These are phyloP conservation scores for Geoglossum glabrum DNA, from an alignment of 495 filamentous ascomycete species.

Conservation along the genomic window DNA sequence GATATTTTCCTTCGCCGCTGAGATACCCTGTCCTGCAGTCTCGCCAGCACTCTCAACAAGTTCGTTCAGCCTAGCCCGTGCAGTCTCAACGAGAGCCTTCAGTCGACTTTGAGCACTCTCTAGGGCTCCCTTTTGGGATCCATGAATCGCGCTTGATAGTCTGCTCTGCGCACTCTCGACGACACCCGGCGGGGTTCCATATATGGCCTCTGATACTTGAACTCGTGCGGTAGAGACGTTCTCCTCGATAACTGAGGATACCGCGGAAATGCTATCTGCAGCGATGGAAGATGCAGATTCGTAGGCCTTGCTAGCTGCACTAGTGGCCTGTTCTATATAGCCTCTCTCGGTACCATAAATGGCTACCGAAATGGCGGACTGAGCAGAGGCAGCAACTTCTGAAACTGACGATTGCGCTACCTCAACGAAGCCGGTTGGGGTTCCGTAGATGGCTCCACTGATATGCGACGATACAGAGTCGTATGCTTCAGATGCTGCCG, in stretches of 20 bases:
- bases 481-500: conserved; percentile 28
- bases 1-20: conserved; percentile 21
- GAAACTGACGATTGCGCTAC: conserved; percentile 3
- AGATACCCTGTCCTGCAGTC: conserved; percentile 18
- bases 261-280: conserved; percentile 1
- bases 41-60: conserved; percentile 22
- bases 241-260: neutral
- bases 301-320: conserved; percentile 18
- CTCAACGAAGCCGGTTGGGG: conserved; percentile 8
- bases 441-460: conserved; percentile 23
- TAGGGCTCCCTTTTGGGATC: conserved; percentile 30
- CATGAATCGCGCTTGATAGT: conserved; percentile 18
- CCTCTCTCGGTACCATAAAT: conserved; percentile 8
- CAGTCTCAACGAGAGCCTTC: neutral
- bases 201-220: conserved; percentile 14
- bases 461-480: conserved; percentile 26
- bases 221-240: conserved; percentile 6
- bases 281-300: conserved; percentile 5
- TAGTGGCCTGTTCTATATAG: conserved; percentile 14
- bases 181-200: conserved; percentile 29
- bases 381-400: conserved; percentile 9
- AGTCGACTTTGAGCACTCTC: conserved; percentile 30
- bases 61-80: conserved; percentile 23
- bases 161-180: conserved; percentile 33
- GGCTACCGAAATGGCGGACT: conserved; percentile 14